These are phyloP conservation scores for Bryum argenteum DNA, from an alignment of 225 moss, liverwort and hornwort genomes.

Conservation along the genomic window DNA sequence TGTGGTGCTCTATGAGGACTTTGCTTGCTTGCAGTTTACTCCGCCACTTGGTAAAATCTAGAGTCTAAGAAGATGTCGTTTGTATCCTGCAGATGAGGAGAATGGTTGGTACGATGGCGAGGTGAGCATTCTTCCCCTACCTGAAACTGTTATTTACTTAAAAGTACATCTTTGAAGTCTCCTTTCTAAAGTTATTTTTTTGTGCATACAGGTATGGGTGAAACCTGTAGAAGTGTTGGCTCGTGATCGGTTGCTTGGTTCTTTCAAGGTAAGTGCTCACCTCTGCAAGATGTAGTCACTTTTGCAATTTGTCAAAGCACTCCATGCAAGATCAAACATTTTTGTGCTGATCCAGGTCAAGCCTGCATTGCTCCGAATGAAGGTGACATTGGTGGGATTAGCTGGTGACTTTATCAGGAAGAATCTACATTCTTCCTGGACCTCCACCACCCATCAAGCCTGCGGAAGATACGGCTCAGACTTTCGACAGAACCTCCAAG, in stretches of 20 bases:
- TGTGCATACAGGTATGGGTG: slow-evolving; percentile 81
- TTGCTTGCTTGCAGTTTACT: slow-evolving; percentile 10
- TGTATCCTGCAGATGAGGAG: slow-evolving; percentile 85
- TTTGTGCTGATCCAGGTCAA: slow-evolving; percentile 65
- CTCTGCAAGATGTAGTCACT: not conserved
- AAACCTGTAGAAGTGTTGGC: slow-evolving; percentile 96
- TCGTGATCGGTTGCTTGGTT: slow-evolving; percentile 93
- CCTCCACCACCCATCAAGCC: slow-evolving; percentile 50
- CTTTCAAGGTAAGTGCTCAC: slow-evolving; percentile 68
- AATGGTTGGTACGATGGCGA: slow-evolving; percentile 98
- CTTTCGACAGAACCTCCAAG: slow-evolving; percentile 33
- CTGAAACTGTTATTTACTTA: not conserved
- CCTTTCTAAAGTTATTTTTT: not conserved
- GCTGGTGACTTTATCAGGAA: slow-evolving; percentile 67
- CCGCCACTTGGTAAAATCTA: not conserved
- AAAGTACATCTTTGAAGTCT: slow-evolving; percentile 23
- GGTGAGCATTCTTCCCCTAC: slow-evolving; percentile 52
- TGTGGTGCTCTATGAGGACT: not conserved
- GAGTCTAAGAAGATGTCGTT: slow-evolving; percentile 25
- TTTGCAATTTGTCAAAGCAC: not conserved
- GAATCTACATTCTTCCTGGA: slow-evolving; percentile 69
- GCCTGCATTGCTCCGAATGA: slow-evolving; percentile 81
- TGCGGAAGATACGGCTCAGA: slow-evolving; percentile 37
- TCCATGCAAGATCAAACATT: too few species aligned
- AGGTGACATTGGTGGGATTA: slow-evolving; percentile 74